These are phyloP conservation scores for Solidago caesia DNA, from an alignment of 129 eudicot species.

Conservation along the genomic window DNA sequence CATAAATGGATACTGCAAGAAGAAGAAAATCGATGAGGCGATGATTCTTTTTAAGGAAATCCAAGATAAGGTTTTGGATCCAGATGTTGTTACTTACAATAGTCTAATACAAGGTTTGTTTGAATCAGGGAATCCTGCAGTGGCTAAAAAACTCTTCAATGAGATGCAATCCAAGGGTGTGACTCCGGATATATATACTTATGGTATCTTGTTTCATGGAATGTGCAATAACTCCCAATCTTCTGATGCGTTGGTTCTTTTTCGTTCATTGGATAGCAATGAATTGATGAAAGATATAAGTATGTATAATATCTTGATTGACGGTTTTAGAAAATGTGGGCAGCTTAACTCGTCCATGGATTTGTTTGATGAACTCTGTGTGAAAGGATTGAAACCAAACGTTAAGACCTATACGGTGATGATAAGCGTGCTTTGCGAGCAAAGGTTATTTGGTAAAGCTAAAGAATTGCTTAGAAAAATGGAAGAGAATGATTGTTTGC, in stretches of 20 bases:
- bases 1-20: not conserved
- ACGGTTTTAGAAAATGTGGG: conserved; percentile 27
- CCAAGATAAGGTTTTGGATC: not conserved
- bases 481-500: conserved; percentile 28
- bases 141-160: conserved; percentile 12
- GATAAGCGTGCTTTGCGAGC: conserved; percentile 21
- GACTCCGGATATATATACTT: conserved; percentile 17
- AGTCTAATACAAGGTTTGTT: not conserved
- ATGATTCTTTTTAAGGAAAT: not conserved
- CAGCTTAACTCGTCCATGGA: conserved; percentile 7
- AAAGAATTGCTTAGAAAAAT: conserved; percentile 22
- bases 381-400: conserved; percentile 27
- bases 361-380: conserved; percentile 15
- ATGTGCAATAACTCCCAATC: conserved; percentile 8
- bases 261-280: not conserved
- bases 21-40: not conserved
- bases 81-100: not conserved
- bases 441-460: conserved; percentile 23
- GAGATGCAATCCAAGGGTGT: not conserved
- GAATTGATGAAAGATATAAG: not conserved
- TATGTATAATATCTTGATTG: conserved; percentile 24
- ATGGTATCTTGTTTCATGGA: conserved; percentile 17
- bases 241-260: conserved; percentile 28
- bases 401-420: conserved; percentile 25
- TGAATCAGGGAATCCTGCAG: not conserved